Evolutionary conservation across 108 stramenopile species (phyloP), one percentile per base, ranked within the genome.

Genomic region (Cylindrotheca fusiformis): DNA sequence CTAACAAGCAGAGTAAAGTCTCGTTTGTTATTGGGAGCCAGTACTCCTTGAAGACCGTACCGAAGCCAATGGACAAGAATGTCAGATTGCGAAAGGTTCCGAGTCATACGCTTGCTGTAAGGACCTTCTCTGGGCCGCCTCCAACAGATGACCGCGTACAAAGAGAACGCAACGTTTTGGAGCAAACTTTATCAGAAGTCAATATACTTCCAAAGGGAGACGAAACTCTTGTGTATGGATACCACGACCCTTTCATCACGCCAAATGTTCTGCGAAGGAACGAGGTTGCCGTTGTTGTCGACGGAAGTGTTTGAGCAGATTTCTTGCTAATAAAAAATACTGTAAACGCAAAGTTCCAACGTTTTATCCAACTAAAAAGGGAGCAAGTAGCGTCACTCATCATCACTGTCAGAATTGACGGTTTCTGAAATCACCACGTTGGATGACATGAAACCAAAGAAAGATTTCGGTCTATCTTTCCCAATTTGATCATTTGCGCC

Each of bases 241-340:
- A 86, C 61, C 85, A 86, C 45, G 85, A 86, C 60, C 85, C 85
- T 4, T 73, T 86, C 33, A 71, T 83, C 23, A 86, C 85, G 8
- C 85, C 85, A 2, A 86, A 86, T 52, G 49, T 82, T 52, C 56
- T 86, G 60, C 64, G 85, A 36, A 55, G 63, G 32, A 85, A 85
- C 56, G 84, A 85, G 59, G 84, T 85, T 21, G 78, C 76, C 21
- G 63, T 85, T 6, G 44, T 74, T 48, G 64, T 85, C 4, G 80
- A 84, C 56, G 83, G 79, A 22, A 59, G 49, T 22, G 58, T 52
- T 18, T 68, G 32, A 41, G n/a, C n/a, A n/a, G n/a, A n/a, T n/a
- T n/a, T n/a, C n/a, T n/a, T n/a, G n/a, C n/a, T n/a, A n/a, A n/a
- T n/a, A n/a, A n/a, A n/a, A n/a, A n/a, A n/a, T n/a, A n/a, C n/a